Base-by-base conservation (phyloP, 345 rosid genomes). In the Physaria fendleri region DNA sequence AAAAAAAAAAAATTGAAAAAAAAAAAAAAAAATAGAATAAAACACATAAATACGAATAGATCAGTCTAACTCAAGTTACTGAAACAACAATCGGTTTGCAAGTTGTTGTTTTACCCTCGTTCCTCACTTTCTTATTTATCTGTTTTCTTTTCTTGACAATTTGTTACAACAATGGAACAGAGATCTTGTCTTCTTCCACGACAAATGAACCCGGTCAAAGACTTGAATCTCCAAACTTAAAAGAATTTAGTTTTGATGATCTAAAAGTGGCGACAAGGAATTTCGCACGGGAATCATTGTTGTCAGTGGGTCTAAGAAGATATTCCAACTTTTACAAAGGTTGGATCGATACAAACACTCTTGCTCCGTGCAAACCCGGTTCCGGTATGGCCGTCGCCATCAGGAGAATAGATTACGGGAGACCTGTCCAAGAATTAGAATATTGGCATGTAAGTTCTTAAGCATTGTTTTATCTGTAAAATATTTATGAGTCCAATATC, bases 281-380 rank as follows among this genome's bases (percentile, higher is more conserved):
- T 59, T 88, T 91, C 65, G 77, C 50, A 52, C 8, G 81, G 37
- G 91, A 92, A 23, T 50, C 82, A 56, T 41, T 82, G 66, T 62
- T 91, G 77, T n/a, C n/a, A n/a, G n/a, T n/a, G n/a, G 96, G 95
- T 2, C 81, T 84, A 66, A 96, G 96, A 22, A 88, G 88, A 8
- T 91, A 85, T 10, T 95, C 96, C 1, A 81, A 61, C 48, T 96
- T 91, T 43, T 91, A 66, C 72, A 85, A 78, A 77, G 96, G 98
- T 1, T 91, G 90, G 92, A 33, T 91, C 6, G 84, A 91, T 60
- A 83, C 71, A 18, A 82, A 54, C 71, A 81, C 81, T 49, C 64
- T 77, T 1, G 64, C 78, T 14, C 95, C 98, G 12, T 77, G 88
- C 8, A 82, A 74, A 46, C 8, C 43, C 35, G 90, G 85, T 28